Evolutionary conservation across 805 yeast species (phyloP), one percentile per base, ranked within the genome.

Genomic region (Huiozyma sinensis): DNA sequence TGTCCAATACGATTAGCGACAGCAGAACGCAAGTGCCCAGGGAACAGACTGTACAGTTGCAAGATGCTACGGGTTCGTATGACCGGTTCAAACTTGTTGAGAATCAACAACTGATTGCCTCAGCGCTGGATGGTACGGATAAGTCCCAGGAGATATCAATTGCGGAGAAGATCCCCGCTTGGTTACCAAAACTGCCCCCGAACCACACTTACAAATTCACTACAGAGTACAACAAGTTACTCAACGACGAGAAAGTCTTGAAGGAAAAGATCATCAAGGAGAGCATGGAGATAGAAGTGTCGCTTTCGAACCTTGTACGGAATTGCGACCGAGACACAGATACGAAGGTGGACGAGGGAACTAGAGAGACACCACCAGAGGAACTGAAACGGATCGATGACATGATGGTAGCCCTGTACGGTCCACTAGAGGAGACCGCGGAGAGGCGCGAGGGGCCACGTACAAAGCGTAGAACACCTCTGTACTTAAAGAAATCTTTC

Each of bases 201-300:
- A 95, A 87, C 55, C 94, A 89, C 62, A 90, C 97, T 0, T 90
- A 83, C 59, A 79, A 77, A 61, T 75, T 79, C 44, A 83, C 95
- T 0, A 83, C 95, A 0, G 71, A 72, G 49, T 88, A 69, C 58
- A 71, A 79, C 44, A 68, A 76, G 27, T 69, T 80, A 17, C 64
- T 79, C 11, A 74, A 79, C 1, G 90, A 86, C 55, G 85, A 89
- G 47, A 76, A 81, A 50, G 68, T 74, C 45, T 71, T 90, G 44
- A 71, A 90, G 49, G 76, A 83, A 44, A 75, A 76, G 53, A 68
- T 89, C 42, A 89, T 86, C 2, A 79, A 78, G 41, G 97, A 90
- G 59, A 84, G 95, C 30, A 69, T 84, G 44, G 66, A 79, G 42
- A 92, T 90, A 3, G 96, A 89, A 58, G 69, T 68, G 42, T 94